Evolutionary conservation across 306 rosid genomes (phyloP), one percentile per base, ranked within the genome.

Genomic region (Cucurbita argyrosperma): DNA sequence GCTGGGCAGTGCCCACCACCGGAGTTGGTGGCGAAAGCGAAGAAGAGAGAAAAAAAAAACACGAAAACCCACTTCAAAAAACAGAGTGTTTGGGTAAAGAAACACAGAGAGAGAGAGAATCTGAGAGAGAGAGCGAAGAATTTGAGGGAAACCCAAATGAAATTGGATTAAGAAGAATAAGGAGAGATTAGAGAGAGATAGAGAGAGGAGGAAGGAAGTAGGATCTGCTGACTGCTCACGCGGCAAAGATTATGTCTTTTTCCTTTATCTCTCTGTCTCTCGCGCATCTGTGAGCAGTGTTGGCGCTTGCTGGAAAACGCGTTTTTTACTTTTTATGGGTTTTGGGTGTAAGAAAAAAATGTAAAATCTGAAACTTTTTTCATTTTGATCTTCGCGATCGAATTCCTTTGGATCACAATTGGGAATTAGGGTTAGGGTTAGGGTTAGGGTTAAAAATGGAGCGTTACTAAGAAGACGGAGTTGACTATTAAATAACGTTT

Each of bases 1-100:
- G 64, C 76, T 7, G 64, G 76, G 50, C 62, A 37, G 76, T 54
- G 76, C 65, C 74, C 74, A 53, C 76, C 76, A 72, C 76, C 76
- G 52, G 51, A 72, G 76, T 72, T 72, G 74, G 57, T 72, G 76
- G 64, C 38, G 52, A 72, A 56, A 72, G 51, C 18, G 43, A 52
- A 38, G 14, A 46, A 68, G 57, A 23, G 18, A 15, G 42, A 7
- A 50, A 47, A 7, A 23, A 26, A 10, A 30, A 62, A 7, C 1
- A 7, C 1, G 30, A 63, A 39, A 63, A 14, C 26, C 46, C 37
- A 30, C 50, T 40, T 40, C 1, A 69, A 69, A 39, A 67, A 67
- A 67, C 72, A 18, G 55, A 11, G 72, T 6, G 54, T 49, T 12
- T 46, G 69, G 10, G 49, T 10, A 21, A 62, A 39, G 54, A n/a